Percentiles rank a stretch among this genome's conserved stretches.
These are phyloP conservation scores for Syzygium malaccense DNA, from an alignment of 441 rosid genomes.

Conservation along the genomic window DNA sequence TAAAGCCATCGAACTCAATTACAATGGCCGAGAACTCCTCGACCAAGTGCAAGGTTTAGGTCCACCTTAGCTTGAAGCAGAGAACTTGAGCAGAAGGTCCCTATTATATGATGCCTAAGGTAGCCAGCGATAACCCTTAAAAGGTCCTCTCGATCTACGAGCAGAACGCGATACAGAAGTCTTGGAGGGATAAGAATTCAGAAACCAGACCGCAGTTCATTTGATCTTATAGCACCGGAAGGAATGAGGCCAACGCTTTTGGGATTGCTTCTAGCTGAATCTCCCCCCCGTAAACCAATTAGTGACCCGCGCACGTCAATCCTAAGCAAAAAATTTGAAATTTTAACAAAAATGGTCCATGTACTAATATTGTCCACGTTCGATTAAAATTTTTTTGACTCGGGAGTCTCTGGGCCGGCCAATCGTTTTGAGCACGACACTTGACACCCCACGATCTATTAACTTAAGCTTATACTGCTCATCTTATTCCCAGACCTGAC, in stretches of 20 bases:
- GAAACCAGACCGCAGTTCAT: neutral
- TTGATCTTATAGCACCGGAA: too few relatives aligned
- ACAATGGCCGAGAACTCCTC: neutral
- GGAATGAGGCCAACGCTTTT: too few relatives aligned
- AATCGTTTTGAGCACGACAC: too few relatives aligned
- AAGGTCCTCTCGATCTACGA: neutral
- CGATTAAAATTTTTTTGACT: neutral
- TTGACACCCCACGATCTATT: too few relatives aligned
- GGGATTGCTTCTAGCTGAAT: too few relatives aligned
- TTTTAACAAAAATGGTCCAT: neutral
- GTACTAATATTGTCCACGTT: neutral
- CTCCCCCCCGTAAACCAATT: neutral
- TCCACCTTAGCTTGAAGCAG: too few relatives aligned
- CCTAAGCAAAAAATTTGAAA: neutral
- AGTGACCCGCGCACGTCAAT: neutral
- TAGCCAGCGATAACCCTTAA: neutral
- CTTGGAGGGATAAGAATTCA: neutral
- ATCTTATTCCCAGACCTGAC: too few relatives aligned
- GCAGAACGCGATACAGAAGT: neutral
- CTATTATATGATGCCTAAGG: too few relatives aligned
- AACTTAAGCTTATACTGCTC: too few relatives aligned
- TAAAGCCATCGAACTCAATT: neutral
- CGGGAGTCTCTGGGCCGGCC: too few relatives aligned
- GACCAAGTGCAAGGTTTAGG: neutral
- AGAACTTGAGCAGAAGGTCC: too few relatives aligned